phyloP scores from a whole-genome alignment of 1,139 yeast genomes.

The Saccharomyces hybrid region DNA sequence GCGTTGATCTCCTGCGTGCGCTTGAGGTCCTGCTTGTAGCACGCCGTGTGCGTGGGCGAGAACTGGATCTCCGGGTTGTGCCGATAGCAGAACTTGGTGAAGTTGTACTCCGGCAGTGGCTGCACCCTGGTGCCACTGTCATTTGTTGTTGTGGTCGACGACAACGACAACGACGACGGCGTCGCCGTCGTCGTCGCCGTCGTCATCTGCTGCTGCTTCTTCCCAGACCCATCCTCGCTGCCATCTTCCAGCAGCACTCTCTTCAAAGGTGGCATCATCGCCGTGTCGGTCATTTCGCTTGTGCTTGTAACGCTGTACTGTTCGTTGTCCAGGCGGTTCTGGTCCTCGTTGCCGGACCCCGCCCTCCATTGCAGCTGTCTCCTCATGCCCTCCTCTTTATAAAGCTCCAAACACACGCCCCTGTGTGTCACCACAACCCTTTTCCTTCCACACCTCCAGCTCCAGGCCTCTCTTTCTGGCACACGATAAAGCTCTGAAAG shows the following conservation, averaged over 20 bases:
- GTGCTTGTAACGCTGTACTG: neutral
- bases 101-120: slow-evolving; percentile 25
- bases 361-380: neutral
- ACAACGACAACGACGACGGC: neutral
- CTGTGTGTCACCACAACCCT: neutral
- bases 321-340: neutral
- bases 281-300: neutral
- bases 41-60: slow-evolving; percentile 33
- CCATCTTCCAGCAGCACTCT: neutral
- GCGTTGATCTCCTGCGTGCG: slow-evolving; percentile 48
- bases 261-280: neutral
- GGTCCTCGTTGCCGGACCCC: neutral
- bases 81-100: slow-evolving; percentile 65
- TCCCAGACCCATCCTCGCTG: neutral
- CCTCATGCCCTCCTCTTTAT: neutral
- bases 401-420: neutral
- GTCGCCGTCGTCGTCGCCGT: slow-evolving; percentile 2
- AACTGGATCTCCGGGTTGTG: slow-evolving; percentile 67
- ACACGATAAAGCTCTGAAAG: neutral
- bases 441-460: neutral
- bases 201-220: slow-evolving; percentile 1
- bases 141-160: neutral
- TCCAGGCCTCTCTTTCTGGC: neutral
- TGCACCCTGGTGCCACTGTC: neutral
- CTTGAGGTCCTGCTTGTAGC: slow-evolving; percentile 49